These are phyloP conservation scores for Lecanicillium sp. DNA, from an alignment of 2,329 filamentous ascomycete genomes.

Conservation along the genomic window DNA sequence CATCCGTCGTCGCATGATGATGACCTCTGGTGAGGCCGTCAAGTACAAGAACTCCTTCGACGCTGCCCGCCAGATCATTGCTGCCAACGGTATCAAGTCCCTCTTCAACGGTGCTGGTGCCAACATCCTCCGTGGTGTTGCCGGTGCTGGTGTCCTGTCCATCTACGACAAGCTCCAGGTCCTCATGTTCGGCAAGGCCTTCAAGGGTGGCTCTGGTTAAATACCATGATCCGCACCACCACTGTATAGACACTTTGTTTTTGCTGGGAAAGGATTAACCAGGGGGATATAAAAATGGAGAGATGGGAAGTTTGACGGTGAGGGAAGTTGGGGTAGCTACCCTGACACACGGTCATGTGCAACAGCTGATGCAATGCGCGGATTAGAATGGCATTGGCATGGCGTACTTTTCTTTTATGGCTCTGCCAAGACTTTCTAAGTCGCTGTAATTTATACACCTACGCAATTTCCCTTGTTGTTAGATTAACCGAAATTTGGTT, in stretches of 20 bases:
- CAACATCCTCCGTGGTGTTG: conserved; percentile 99
- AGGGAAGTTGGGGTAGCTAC: conserved; percentile 37
- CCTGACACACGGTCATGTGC: conserved; percentile 31
- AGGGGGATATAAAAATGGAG: conserved; percentile 34
- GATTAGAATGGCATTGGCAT: conserved; percentile 45
- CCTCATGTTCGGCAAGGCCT: conserved; percentile 99
- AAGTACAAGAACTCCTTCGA: conserved; percentile 98
- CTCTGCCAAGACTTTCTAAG: conserved; percentile 41
- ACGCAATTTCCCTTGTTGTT: conserved; percentile 47
- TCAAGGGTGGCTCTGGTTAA: conserved; percentile 63
- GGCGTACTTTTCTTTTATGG: conserved; percentile 39
- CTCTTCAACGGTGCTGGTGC: conserved; percentile 99
- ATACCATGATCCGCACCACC: conserved; percentile 28
- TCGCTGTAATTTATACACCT: conserved; percentile 60
- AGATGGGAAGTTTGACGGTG: conserved; percentile 41
- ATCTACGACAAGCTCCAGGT: conserved; percentile 99
- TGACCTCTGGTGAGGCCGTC: conserved; percentile 95
- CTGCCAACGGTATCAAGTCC: conserved; percentile 95
- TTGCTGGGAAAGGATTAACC: conserved; percentile 20
- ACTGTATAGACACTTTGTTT: conserved; percentile 37
- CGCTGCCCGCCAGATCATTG: conserved; percentile 92
- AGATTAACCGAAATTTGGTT: conserved; percentile 15
- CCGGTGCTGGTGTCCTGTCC: conserved; percentile 99
- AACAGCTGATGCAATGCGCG: conserved; percentile 38
- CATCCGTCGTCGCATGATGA: conserved; percentile 99